phyloP scores from a whole-genome alignment of 2,329 filamentous ascomycete genomes.

The Beauveria sp. region DNA sequence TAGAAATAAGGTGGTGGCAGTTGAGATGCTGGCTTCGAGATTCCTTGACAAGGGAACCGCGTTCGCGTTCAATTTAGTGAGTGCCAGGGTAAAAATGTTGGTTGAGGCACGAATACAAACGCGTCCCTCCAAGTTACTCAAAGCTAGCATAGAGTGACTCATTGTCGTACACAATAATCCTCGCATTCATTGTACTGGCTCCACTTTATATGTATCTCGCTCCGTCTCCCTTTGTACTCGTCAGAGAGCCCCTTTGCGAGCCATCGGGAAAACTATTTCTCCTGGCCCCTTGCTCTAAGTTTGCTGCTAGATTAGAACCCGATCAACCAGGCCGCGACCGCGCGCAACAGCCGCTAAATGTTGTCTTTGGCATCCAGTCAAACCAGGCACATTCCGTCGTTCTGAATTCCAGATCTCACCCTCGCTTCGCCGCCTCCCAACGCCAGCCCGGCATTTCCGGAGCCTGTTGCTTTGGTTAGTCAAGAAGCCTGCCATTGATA shows the following conservation, averaged over 20 bases:
- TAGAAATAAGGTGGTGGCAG: neutral
- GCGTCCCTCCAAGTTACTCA: neutral
- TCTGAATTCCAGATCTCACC: neutral
- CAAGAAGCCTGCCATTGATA: slow-evolving; percentile 8
- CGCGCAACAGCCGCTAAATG: neutral
- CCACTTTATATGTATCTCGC: neutral
- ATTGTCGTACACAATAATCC: too few relatives aligned
- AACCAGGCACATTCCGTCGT: neutral
- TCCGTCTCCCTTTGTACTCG: slow-evolving; percentile 4
- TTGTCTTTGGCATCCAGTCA: neutral
- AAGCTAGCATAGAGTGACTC: neutral
- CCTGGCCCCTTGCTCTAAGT: neutral
- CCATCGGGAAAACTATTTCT: neutral
- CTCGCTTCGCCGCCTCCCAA: neutral
- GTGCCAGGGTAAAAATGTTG: slow-evolving; percentile 1
- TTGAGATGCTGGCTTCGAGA: neutral
- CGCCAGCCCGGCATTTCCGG: neutral
- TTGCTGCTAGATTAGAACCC: too few relatives aligned
- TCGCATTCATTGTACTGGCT: too few relatives aligned
- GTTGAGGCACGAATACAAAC: neutral
- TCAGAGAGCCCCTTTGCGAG: neutral
- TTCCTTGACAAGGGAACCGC: slow-evolving; percentile 10
- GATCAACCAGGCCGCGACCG: neutral
- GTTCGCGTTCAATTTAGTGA: slow-evolving; percentile 11
- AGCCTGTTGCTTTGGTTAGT: neutral